A percentile compares a stretch with the other conserved stretches of the same genome.
phyloP scores from a whole-genome alignment of 176 grass and related monocot species.

The Cocos nucifera region DNA sequence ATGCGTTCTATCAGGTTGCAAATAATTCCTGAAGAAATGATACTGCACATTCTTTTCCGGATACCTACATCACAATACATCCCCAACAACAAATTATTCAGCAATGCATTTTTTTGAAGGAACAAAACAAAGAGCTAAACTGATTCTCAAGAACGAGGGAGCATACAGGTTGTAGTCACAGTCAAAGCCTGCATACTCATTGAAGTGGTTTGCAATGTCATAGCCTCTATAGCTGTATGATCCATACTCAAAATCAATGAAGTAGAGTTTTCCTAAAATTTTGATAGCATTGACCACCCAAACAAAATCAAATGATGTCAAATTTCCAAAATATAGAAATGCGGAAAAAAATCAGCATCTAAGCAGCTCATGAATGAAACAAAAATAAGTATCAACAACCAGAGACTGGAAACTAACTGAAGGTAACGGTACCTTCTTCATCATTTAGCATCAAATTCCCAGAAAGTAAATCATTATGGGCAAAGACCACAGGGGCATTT shows the following conservation, averaged over 20 bases:
- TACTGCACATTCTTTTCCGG: constrained; percentile 83
- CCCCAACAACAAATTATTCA: constrained; percentile 3
- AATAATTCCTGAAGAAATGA: constrained; percentile 93
- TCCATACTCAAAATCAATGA: constrained; percentile 99
- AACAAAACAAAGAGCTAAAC: no score
- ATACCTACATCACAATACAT: constrained; percentile 53
- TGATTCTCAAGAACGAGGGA: not conserved
- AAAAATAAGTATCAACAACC: not conserved
- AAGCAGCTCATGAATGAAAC: not conserved
- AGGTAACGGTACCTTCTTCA: constrained; percentile 42
- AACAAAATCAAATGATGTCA: constrained; percentile 16
- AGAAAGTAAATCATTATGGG: constrained; percentile 96
- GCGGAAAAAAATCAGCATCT: no score
- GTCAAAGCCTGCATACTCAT: constrained; percentile 91
- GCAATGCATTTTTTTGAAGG: not conserved
- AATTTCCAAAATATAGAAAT: constrained; percentile 4
- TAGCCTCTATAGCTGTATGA: constrained; percentile 94
- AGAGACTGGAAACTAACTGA: not conserved
- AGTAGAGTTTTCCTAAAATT: constrained; percentile 81
- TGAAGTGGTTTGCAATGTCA: constrained; percentile 96
- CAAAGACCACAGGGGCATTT: constrained; percentile 58
- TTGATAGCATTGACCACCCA: not conserved
- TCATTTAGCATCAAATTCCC: constrained; percentile 98
- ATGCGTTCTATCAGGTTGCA: constrained; percentile 49
- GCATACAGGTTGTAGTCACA: constrained; percentile 86